Base-by-base conservation (phyloP, 2,329 filamentous ascomycete species). In the Epichloe amarillans region DNA sequence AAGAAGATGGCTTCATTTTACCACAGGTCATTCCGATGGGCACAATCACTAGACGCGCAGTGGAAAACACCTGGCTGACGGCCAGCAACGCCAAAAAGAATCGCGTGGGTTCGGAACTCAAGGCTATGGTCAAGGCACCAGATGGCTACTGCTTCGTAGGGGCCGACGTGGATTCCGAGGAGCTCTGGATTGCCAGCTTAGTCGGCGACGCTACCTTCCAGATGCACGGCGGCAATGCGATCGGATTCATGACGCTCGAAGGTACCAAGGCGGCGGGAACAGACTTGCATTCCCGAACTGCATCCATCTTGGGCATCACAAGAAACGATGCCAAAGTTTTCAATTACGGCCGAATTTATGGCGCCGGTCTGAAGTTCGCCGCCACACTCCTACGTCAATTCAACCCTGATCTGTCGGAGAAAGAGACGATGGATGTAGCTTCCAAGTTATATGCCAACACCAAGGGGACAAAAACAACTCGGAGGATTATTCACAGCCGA, bases 241-340 rank as follows among this genome's bases (percentile, higher is more conserved):
- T 98, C 52, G 93, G 94, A 0, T 98, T 98, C 72, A 98, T 98
- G 94, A 98, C 93, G 0, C 74, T 98, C 1, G 94, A 98, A 69
- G 91, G 93, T 14, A 93, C 88, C 47, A 97, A 98, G 68, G 83
- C 88, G 5, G 88, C 87, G 3, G 91, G 91, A 4, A 98, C 91
- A 0, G 91, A 98, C 66, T 70, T 97, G 51, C 91, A 98, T 67
- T 96, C 90, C 6, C 86, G 91, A 35, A 98, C 93, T 30, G 94
- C 93, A 1, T 76, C 78, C 5, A 98, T 98, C 52, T 69, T 98
- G 2, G 91, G 90, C 6, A 98, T 98, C 54, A 94, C 88, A 2
- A 80, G 93, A 54, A 96, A 96, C 61, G 83, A 96, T 61, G 93
- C 93, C 52, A 98, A 98, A 64, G 82, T 98, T 1, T 98, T 98